Base-by-base conservation (phyloP, 306 rosid genomes). In the Vigna mungo region DNA sequence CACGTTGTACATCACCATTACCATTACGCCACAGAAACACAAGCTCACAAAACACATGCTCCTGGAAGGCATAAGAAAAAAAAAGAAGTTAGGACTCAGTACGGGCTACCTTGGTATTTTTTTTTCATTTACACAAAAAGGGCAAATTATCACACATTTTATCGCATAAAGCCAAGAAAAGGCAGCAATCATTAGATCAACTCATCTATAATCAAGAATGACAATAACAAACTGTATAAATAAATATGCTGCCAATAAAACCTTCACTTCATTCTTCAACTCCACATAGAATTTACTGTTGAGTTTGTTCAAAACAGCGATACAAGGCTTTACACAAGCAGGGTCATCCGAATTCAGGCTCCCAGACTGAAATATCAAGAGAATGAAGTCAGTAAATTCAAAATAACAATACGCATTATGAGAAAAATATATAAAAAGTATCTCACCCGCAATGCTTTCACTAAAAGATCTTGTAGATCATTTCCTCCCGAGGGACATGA, bases 401-500 rank as follows among this genome's bases (percentile, higher is more conserved):
- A 67, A 41, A 80, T 43, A 17, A 52, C 52, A 11, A 47, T 51
- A 49, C 71, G 8, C 5, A 70, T 43, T 17, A 32, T 47, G 9
- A 17, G 55, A 78, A 68, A 51, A 68, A 55, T 39, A 68, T 43
- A 32, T n/a, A 20, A 75, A 89, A 70, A 60, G 39, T 72, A 55
- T 71, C 79, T 65, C 59, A 92, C 98, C 87, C 65, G 88, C 89
- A 95, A 80, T 71, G 91, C 96, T 85, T 86, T 82, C 83, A 90
- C 76, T 78, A 90, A 80, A 75, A 71, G 78, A 76, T 82, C 89
- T 82, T 80, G 88, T 44, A 66, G 88, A 60, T 77, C 78, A 74
- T 80, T 85, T 75, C 84, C 92, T 72, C 87, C 91, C 27, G 75
- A 74, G 75, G 86, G 75, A 76, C 90, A 80, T 63, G 90, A 85